Percentiles rank a stretch among this genome's conserved stretches.
Conservation (phyloP, 2,329 filamentous ascomycete genomes). For the Cladorrhinum sp. region DNA sequence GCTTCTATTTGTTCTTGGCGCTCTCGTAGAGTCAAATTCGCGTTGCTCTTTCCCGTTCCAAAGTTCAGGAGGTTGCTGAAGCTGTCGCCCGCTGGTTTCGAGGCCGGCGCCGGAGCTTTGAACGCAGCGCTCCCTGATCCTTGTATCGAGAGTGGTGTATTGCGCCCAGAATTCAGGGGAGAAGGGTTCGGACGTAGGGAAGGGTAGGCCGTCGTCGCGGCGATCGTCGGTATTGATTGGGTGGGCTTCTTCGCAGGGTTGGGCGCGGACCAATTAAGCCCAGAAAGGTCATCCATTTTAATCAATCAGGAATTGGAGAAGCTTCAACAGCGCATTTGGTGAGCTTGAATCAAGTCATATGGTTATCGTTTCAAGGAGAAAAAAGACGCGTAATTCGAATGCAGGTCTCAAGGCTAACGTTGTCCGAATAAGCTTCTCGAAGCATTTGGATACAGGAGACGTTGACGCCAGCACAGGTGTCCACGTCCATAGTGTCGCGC, state of each 20-base stretch:
- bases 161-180: conserved; percentile 53
- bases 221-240: conserved; percentile 45
- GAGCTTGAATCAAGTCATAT: not conserved
- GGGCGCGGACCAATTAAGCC: conserved; percentile 55
- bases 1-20: conserved; percentile 66
- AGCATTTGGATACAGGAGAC: not conserved
- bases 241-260: conserved; percentile 33
- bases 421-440: not conserved
- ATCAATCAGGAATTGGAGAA: not conserved
- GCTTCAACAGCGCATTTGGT: not conserved
- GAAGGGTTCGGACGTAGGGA: conserved; percentile 55
- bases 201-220: conserved; percentile 44
- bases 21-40: conserved; percentile 74
- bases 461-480: not conserved
- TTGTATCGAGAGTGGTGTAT: conserved; percentile 54
- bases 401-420: not conserved
- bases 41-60: conserved; percentile 56
- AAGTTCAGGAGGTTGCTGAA: conserved; percentile 74
- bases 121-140: conserved; percentile 41
- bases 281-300: conserved; percentile 59
- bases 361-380: not conserved
- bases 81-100: conserved; percentile 63
- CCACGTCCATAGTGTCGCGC: not conserved
- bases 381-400: not conserved
- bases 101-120: conserved; percentile 38